A percentile compares a stretch with the other conserved stretches of the same genome.
These are phyloP conservation scores for Diplosphaera chodatii DNA, from an alignment of 139 green algal species.

Conservation along the genomic window DNA sequence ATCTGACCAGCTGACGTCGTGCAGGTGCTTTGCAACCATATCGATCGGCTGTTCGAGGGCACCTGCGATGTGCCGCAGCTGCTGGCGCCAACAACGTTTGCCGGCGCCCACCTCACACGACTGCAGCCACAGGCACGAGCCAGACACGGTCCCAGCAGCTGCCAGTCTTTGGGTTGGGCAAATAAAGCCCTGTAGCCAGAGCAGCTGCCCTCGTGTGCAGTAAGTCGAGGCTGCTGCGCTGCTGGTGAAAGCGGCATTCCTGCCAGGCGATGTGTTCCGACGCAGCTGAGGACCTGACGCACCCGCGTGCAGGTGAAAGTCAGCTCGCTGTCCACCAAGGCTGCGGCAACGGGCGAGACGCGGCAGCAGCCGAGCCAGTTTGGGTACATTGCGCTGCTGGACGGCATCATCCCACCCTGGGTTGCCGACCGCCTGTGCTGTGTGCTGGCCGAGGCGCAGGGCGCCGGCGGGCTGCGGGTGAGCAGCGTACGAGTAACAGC, in stretches of 20 bases:
- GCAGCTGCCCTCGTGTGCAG: no score
- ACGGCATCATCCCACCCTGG: conserved; percentile 29
- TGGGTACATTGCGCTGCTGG: conserved; percentile 14
- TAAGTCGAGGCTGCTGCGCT: no score
- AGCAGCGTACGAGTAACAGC: not conserved
- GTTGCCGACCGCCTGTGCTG: conserved; percentile 23
- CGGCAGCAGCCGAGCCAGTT: no score
- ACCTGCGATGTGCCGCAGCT: conserved; percentile 51
- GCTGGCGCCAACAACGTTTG: conserved; percentile 47
- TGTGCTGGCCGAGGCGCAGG: conserved; percentile 16
- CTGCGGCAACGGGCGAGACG: no score
- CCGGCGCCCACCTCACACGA: conserved; percentile 24
- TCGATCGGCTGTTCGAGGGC: conserved; percentile 3
- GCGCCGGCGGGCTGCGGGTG: conserved; percentile 13
- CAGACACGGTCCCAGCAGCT: no score
- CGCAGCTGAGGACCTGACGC: no score
- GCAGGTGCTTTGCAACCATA: conserved; percentile 50
- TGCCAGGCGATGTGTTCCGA: no score
- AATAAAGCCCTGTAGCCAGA: no score
- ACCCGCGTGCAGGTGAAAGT: not conserved
- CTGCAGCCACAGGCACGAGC: conserved; percentile 15
- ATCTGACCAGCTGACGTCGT: no score
- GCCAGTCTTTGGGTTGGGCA: no score
- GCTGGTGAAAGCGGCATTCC: no score
- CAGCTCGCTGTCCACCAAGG: not conserved